Base-by-base conservation (phyloP, 805 yeast genomes). In the Brettanomyces bruxellensis region DNA sequence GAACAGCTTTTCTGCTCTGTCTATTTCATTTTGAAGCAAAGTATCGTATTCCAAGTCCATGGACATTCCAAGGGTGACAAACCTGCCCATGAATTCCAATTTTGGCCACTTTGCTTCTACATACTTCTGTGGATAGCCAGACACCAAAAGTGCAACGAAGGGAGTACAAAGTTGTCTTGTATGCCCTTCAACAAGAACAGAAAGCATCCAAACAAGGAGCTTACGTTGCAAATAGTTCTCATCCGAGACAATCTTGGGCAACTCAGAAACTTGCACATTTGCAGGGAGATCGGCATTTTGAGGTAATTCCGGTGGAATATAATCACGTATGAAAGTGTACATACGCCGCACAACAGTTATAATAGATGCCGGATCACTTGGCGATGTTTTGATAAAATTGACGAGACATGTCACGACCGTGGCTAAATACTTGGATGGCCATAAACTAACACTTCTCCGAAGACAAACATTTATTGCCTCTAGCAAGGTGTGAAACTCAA, bases 351-450 rank as follows among this genome's bases (percentile, higher is more conserved):
- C 62, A 18, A 79, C 66, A 4, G 70, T 9, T 53, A 62, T 41
- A 52, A 55, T 34, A 45, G 55, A 30, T 60, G 52, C 30, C 35
- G 45, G 42, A 49, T 63, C 64, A 5, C 65, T 58, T 50, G 79
- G 78, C 7, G 60, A 51, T 9, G 32, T 28, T 34, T 71, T 67
- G 13, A 78, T 59, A 34, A 78, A 72, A 43, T 78, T 78, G 45
- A 83, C 64, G 35, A 81, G 60, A 0, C 88, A 71, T 1, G 83
- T 60, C 0, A 81, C 73, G 0, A 82, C 78, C 75, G 86, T 83
- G 1, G 83, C 73, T 41, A 90, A 66, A 57, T 86, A 89, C 50
- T 84, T 77, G 0, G 95, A 84, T 6, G 97, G 96, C 57, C 82
- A 80, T 18, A 78, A 60, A 0, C 95, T 85, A 36, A 70, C 67